These are phyloP conservation scores for Malassezia psittaci DNA, from an alignment of 1,284 basidiomycete species.

Conservation along the genomic window DNA sequence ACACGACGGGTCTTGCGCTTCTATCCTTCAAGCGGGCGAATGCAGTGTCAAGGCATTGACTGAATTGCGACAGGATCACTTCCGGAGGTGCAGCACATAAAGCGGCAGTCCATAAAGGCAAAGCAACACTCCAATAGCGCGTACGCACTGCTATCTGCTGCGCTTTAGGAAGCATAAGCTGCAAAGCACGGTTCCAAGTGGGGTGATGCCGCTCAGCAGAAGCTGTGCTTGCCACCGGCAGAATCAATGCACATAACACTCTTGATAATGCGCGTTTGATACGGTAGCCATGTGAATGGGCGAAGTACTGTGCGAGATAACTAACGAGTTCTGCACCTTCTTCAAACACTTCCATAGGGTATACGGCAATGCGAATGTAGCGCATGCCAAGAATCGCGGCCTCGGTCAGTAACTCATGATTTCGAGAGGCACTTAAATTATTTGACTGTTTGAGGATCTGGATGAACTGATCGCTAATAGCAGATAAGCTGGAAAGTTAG, in stretches of 20 bases:
- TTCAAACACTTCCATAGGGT: constrained; percentile 85
- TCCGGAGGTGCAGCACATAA: constrained; percentile 79
- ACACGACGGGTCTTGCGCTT: constrained; percentile 59
- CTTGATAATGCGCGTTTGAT: constrained; percentile 81
- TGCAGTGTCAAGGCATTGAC: constrained; percentile 51
- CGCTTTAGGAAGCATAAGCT: constrained; percentile 72
- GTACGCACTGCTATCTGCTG: constrained; percentile 77
- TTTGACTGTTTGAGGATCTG: constrained; percentile 34
- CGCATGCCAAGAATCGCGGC: constrained; percentile 37
- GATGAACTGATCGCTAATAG: constrained; percentile 39
- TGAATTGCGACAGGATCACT: constrained; percentile 74
- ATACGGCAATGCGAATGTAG: constrained; percentile 49
- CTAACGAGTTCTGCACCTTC: constrained; percentile 86
- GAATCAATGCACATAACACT: constrained; percentile 65
- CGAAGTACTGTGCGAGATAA: constrained; percentile 69
- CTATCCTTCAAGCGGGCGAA: constrained; percentile 77
- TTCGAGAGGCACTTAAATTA: constrained; percentile 26
- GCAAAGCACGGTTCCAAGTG: constrained; percentile 81
- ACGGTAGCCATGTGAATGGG: constrained; percentile 69
- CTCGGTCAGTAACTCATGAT: constrained; percentile 35
- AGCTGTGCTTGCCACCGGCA: constrained; percentile 80
- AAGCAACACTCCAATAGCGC: constrained; percentile 79
- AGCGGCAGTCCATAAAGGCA: constrained; percentile 70
- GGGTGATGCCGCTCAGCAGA: constrained; percentile 95
- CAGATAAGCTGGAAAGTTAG: constrained; percentile 17